Evolutionary conservation across 2,329 filamentous ascomycete species (phyloP), one percentile per base, ranked within the genome.

Genomic region (Claviceps digitariae): DNA sequence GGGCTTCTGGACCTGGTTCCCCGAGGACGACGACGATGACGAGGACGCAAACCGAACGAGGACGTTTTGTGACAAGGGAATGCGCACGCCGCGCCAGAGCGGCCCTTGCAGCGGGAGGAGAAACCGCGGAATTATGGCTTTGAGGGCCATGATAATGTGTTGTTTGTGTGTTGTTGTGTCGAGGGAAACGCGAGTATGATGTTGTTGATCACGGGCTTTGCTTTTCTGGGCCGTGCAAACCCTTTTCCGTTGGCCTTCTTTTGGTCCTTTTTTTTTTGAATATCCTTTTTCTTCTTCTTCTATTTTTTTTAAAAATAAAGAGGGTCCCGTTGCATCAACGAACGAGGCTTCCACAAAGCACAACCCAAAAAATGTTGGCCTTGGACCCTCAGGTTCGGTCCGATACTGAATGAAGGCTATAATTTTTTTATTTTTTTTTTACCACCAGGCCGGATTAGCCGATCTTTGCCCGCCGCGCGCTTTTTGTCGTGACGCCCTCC

Each of bases 31-130:
- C 15, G 56, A 46, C n/a, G 45, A 47, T 13, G 56, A 54, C 9
- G 60, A 59, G 1, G 66, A 67, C 50, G 63, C 63, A 57, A 66
- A 70, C 50, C 67, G 67, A 49, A 70, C 59, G 59, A 60, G 60
- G 53, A 69, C 60, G 57, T 63, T 65, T 52, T 69, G 66, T 15
- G 67, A 65, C 53, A 63, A 57, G 17, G 65, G 67, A 53, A 68
- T 65, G 55, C 62, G 62, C 49, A 69, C 58, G 55, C 67, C 67
- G 52, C 73, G 74, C 79, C 80, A 83, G 61, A 82, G 70, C 31
- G 73, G 69, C 52, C 77, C 71, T 59, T 78, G 74, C 56, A 81
- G 76, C 4, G 83, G 83, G 43, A 87, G 75, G n/a, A 87, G 76
- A 64, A 86, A 86, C 48, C 77, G 76, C 31, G 83, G 83, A 57